Base-by-base conservation (phyloP, 1,284 basidiomycete species). In the Fomitopsis schrenkii region DNA sequence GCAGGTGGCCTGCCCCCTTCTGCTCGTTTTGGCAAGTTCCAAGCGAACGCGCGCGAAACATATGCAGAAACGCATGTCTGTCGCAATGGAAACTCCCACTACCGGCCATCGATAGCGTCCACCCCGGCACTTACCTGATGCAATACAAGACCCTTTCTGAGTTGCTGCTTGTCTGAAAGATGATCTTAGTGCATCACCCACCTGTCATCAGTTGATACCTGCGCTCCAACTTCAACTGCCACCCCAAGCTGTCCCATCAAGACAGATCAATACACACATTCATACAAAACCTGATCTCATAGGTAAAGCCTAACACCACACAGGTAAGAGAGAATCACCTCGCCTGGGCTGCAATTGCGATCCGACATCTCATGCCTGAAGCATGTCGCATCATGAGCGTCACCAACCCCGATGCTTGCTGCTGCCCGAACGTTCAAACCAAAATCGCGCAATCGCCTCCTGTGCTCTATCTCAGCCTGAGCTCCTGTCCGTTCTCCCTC, bases 381-480 rank as follows among this genome's bases (percentile, higher is more conserved):
- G 26, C 48, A 50, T 38, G 52, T 5, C 8, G 33, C 52, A 38
- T 14, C 22, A 22, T 22, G 33, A 38, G 35, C 22, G 52, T 15
- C 38, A 40, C 38, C 9, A 15, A 10, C 38, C 52, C 36, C n/a
- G 19, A 22, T 38, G 17, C 35, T 28, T 22, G 44, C 35, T 54
- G 9, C 52, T 22, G 10, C 28, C 35, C 48, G 14, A 50, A 22
- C 28, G 15, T 50, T 22, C 48, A 33, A 33, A 30, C 48, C 35
- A n/a, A 9, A 6, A 54, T 54, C 52, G 52, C 36, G 52, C 52
- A 54, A 54, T 54, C 52, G 35, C 52, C 52, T 38, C 52, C 52
- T 54, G 36, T 54, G 35, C 36, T 35, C 28, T 54, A 54, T 54
- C 52, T 54, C 38, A 22, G 22, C 22, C 22, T 22, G 22, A 36